Percentiles rank a stretch among this genome's conserved stretches.
Evolutionary conservation across 2,329 filamentous ascomycete genomes (phyloP).

Genomic region (Penicillium freii): DNA sequence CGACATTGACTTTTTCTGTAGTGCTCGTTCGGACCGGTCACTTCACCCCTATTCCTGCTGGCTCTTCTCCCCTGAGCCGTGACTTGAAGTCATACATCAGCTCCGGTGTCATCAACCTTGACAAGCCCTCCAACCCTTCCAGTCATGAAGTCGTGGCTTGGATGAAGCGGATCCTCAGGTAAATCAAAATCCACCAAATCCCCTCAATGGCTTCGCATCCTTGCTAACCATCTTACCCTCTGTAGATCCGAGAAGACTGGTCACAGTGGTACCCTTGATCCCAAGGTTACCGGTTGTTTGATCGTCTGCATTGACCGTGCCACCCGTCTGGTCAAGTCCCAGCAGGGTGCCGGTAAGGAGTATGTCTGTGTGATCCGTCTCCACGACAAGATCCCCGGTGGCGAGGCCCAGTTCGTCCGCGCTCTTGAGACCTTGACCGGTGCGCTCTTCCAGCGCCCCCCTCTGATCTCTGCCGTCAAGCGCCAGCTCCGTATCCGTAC

Average conservation of each 20-base stretch:
- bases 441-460: conserved; percentile 94
- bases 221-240: conserved; percentile 20
- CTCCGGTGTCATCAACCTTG: conserved; percentile 96
- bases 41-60: conserved; percentile 93
- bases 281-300: conserved; percentile 93
- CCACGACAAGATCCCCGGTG: conserved; percentile 91
- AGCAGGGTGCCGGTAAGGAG: conserved; percentile 98
- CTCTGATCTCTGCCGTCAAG: conserved; percentile 98
- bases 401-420: conserved; percentile 86
- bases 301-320: conserved; percentile 96
- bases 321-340: conserved; percentile 95
- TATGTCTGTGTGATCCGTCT: conserved; percentile 95
- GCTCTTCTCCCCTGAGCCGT: conserved; percentile 85
- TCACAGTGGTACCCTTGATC: conserved; percentile 96
- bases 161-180: conserved; percentile 96
- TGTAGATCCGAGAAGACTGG: conserved; percentile 87
- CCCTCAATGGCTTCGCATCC: background rate
- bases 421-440: conserved; percentile 95
- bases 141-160: conserved; percentile 98
- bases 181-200: conserved; percentile 29
- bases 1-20: conserved; percentile 14
- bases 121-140: conserved; percentile 96
- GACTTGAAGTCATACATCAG: conserved; percentile 97
- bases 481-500: conserved; percentile 96
- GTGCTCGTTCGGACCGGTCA: conserved; percentile 92